A percentile compares a stretch with the other conserved stretches of the same genome.
phyloP scores from a whole-genome alignment of 2,329 filamentous ascomycete species.

The Mycosphaerella sp. region DNA sequence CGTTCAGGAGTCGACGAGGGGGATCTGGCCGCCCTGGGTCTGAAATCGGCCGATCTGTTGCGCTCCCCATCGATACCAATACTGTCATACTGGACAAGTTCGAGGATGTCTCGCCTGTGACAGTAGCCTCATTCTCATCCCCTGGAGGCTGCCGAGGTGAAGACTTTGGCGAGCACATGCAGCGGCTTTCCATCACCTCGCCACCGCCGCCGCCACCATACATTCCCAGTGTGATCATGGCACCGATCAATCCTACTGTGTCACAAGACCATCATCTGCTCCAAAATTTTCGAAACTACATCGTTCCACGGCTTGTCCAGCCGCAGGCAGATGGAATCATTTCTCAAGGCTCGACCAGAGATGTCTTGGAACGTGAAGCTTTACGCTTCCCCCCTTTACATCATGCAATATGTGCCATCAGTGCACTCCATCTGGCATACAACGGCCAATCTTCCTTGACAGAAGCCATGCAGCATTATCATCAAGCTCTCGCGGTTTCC shows the following conservation, averaged over 20 bases:
- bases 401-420: constrained; percentile 54
- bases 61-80: constrained; percentile 39
- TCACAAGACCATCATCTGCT: constrained; percentile 22
- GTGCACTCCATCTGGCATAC: constrained; percentile 47
- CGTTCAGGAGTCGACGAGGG: constrained; percentile 26
- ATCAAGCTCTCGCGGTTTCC: constrained; percentile 41
- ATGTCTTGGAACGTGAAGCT: constrained; percentile 36
- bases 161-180: constrained; percentile 22
- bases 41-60: constrained; percentile 10
- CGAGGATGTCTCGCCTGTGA: constrained; percentile 36
- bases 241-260: constrained; percentile 12
- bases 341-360: constrained; percentile 20
- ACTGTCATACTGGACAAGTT: constrained; percentile 47
- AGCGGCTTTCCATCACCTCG: constrained; percentile 22
- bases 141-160: constrained; percentile 8
- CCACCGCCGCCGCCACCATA: constrained; percentile 7
- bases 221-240: constrained; percentile 8
- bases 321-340: constrained; percentile 11
- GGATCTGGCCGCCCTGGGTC: constrained; percentile 11
- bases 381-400: constrained; percentile 47
- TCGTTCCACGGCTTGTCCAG: constrained; percentile 24
- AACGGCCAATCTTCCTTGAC: constrained; percentile 41
- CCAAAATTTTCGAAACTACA: constrained; percentile 27
- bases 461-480: constrained; percentile 50
- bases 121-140: constrained; percentile 4